phyloP scores from a whole-genome alignment of 192 early-diverging fungal genomes.

The Entophlyctis helioformis region DNA sequence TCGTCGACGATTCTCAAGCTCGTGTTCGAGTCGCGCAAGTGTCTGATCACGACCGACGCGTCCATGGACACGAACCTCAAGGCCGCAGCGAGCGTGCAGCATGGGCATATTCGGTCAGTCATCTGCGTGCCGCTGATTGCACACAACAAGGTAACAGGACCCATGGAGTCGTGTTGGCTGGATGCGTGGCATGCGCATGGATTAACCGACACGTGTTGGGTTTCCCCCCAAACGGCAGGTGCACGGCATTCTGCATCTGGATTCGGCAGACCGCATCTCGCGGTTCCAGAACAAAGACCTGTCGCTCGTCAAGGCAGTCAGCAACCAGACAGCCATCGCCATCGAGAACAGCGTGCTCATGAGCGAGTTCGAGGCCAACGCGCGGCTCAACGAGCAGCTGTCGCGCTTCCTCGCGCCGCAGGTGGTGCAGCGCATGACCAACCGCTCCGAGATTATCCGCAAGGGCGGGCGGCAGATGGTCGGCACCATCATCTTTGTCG shows the following conservation, averaged over 20 bases:
- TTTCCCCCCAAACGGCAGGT: constrained; percentile 1
- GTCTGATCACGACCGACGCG: constrained; percentile 32
- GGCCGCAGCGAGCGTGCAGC: constrained; percentile 21
- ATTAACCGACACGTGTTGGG: too few species aligned
- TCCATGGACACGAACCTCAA: constrained; percentile 34
- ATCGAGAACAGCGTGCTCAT: constrained; percentile 38
- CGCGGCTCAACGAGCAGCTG: constrained; percentile 32
- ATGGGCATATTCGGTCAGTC: constrained; percentile 39
- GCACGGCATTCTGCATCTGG: constrained; percentile 40
- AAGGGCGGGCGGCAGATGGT: constrained; percentile 22
- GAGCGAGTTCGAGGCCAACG: constrained; percentile 33
- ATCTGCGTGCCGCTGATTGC: constrained; percentile 42
- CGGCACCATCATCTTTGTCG: constrained; percentile 39
- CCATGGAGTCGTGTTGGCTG: too few species aligned
- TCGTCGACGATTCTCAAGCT: constrained; percentile 30
- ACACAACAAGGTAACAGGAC: constrained; percentile 23
- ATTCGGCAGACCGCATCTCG: constrained; percentile 33
- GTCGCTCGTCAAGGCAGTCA: constrained; percentile 29
- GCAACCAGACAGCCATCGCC: constrained; percentile 37
- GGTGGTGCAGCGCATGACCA: constrained; percentile 32
- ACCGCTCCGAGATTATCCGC: constrained; percentile 14
- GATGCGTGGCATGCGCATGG: too few species aligned
- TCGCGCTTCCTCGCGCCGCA: constrained; percentile 38
- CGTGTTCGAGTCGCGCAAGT: constrained; percentile 32
- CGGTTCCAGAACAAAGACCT: constrained; percentile 35